phyloP scores from a whole-genome alignment of 306 rosid genomes.

The Chamaecrista fasciculata region DNA sequence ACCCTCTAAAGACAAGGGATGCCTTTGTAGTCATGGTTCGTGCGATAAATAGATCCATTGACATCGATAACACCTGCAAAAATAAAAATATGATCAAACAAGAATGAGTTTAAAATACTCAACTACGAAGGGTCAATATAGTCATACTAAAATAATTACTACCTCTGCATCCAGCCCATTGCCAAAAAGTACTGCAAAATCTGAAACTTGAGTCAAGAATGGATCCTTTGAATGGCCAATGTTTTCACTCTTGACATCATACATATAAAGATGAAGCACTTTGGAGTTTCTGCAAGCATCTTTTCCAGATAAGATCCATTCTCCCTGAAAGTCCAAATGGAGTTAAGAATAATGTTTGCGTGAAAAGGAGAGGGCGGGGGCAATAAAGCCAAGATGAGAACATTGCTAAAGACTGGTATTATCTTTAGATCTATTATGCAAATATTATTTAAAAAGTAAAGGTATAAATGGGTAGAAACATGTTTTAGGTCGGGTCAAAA shows the following conservation, averaged over 20 bases:
- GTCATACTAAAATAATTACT: conserved; percentile 24
- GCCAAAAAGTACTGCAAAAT: conserved; percentile 89
- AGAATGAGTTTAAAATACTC: conserved; percentile 17
- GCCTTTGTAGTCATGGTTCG: conserved; percentile 97
- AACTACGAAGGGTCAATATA: conserved; percentile 17
- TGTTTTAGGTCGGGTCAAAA: too few relatives aligned
- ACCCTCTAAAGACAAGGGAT: conserved; percentile 88
- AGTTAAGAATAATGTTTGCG: conserved; percentile 16
- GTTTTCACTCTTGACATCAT: conserved; percentile 65
- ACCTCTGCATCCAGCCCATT: conserved; percentile 99
- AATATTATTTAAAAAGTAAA: not conserved
- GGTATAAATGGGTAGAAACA: too few relatives aligned
- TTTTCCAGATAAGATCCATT: conserved; percentile 89
- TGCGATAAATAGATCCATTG: conserved; percentile 99
- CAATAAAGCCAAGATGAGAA: conserved; percentile 17
- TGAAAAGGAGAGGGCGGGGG: not conserved
- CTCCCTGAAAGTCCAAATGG: conserved; percentile 66
- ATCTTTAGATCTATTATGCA: not conserved
- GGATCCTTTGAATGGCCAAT: conserved; percentile 85
- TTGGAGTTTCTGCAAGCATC: conserved; percentile 61
- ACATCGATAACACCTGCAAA: conserved; percentile 98
- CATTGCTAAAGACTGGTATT: not conserved
- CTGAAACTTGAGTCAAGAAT: conserved; percentile 90
- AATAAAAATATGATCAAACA: conserved; percentile 26
- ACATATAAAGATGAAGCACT: conserved; percentile 65